phyloP scores from a whole-genome alignment of 192 early-diverging fungal genomes.

The Cladochytrium replicatum region DNA sequence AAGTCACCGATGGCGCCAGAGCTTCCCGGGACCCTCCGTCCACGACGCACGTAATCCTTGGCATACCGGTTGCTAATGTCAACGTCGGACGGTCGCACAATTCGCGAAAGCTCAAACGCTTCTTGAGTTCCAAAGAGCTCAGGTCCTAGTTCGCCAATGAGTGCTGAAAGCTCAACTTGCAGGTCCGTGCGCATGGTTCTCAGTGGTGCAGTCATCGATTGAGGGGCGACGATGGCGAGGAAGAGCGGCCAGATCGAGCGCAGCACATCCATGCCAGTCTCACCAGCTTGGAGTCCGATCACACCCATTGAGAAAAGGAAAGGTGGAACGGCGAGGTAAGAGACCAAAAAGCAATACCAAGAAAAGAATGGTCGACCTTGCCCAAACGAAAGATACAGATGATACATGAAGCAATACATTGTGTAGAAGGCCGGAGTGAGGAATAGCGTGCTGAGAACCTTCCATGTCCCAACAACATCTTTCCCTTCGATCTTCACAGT shows the following conservation, averaged over 20 bases:
- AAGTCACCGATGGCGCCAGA: too few species aligned
- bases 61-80: too few species aligned
- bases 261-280: conserved; percentile 33
- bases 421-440: conserved; percentile 8
- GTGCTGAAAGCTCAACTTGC: conserved; percentile 59
- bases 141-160: conserved; percentile 79
- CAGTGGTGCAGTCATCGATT: conserved; percentile 42
- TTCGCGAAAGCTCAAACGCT: background rate
- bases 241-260: conserved; percentile 78
- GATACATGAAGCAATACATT: conserved; percentile 43
- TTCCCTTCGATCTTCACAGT: conserved; percentile 89
- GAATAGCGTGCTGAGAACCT: conserved; percentile 31
- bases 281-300: conserved; percentile 24
- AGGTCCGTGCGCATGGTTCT: conserved; percentile 60
- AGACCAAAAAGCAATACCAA: conserved; percentile 64
- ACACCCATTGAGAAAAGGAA: conserved; percentile 10
- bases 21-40: too few species aligned
- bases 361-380: conserved; percentile 62
- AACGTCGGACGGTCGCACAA: too few species aligned
- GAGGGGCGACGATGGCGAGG: conserved; percentile 47
- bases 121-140: conserved; percentile 19
- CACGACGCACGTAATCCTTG: too few species aligned
- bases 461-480: conserved; percentile 96
- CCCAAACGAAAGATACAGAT: conserved; percentile 27
- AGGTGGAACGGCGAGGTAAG: background rate